Conservation (phyloP, 108 stramenopile species). For the Chaetoceros tenuissimus region DNA sequence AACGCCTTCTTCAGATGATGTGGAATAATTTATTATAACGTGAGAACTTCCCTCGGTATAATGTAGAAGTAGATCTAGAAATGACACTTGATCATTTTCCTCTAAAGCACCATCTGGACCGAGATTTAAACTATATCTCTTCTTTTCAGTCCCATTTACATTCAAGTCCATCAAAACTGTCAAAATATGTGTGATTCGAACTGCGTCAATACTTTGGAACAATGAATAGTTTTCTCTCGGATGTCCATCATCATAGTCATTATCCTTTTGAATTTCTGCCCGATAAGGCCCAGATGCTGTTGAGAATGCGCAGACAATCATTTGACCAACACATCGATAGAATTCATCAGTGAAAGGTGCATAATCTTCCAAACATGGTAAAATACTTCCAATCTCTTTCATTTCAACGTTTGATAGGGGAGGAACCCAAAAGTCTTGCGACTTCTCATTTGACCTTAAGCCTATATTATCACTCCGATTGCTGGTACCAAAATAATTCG, state of each 20-base stretch:
- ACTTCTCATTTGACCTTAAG: not conserved
- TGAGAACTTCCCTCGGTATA: not conserved
- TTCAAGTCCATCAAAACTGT: constrained; percentile 31
- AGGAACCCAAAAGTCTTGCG: not conserved
- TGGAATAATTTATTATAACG: constrained; percentile 8
- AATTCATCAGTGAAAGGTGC: not conserved
- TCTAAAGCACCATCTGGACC: not conserved
- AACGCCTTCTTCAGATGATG: not conserved
- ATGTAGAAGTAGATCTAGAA: not conserved
- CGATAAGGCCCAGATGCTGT: not conserved
- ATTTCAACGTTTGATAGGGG: too few relatives aligned
- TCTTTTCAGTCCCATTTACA: constrained; percentile 3
- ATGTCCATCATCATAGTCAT: not conserved
- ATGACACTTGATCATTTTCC: not conserved
- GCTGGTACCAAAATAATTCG: not conserved
- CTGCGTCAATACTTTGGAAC: constrained; percentile 11
- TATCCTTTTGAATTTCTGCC: not conserved
- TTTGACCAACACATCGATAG: not conserved
- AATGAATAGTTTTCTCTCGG: constrained; percentile 5
- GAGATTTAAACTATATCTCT: not conserved
- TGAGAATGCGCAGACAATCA: not conserved
- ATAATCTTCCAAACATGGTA: not conserved
- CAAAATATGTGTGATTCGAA: constrained; percentile 20
- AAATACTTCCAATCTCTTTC: not conserved
- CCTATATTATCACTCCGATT: not conserved